Base-by-base conservation (phyloP, 129 eudicot genomes). In the Escallonia herrerae region DNA sequence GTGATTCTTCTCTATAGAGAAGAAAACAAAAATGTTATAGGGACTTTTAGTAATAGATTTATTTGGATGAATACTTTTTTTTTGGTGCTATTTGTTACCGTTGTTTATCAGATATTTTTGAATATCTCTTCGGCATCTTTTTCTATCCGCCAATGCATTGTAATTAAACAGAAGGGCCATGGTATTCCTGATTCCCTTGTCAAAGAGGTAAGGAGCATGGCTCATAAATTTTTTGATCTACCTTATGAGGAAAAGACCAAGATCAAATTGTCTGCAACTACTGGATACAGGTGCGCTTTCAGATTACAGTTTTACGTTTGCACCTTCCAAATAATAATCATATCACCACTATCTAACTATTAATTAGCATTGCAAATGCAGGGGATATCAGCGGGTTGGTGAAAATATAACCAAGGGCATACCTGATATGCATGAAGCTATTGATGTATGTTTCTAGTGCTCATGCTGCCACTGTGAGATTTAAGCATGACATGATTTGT, bases 341-440 rank as follows among this genome's bases (percentile, higher is more conserved):
- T 11, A 43, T 33, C 3, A 4, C n/a, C n/a, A 41, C 56, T 22
- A 46, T 72, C 42, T 57, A 15, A 37, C 12, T 63, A 15, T 68
- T 5, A 42, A 5, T 48, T 53, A 47, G 60, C 13, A 60, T 62
- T 46, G 50, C 38, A 65, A 47, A 47, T 77, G 81, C 89, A 93
- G 96, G 70, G 98, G 98, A 63, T 93, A 93, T 75, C 96, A 93
- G 66, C 76, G 76, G 47, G 73, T 93, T 60, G 95, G 98, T 15
- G 86, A 85, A 66, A 93, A 93, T 52, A 60, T 91, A 77, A 93
- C 98, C 63, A 86, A 88, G 81, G 96, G 98, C 49, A 62, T 81
- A 41, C 98, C 96, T 62, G 96, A 93, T 68, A 85, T 49, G 80
- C 98, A 93, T 12, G 96, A 93, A 73, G 98, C 98, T 11, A 83